These are phyloP conservation scores for Trichothecium roseum DNA, from an alignment of 2,329 filamentous ascomycete genomes.

Conservation along the genomic window DNA sequence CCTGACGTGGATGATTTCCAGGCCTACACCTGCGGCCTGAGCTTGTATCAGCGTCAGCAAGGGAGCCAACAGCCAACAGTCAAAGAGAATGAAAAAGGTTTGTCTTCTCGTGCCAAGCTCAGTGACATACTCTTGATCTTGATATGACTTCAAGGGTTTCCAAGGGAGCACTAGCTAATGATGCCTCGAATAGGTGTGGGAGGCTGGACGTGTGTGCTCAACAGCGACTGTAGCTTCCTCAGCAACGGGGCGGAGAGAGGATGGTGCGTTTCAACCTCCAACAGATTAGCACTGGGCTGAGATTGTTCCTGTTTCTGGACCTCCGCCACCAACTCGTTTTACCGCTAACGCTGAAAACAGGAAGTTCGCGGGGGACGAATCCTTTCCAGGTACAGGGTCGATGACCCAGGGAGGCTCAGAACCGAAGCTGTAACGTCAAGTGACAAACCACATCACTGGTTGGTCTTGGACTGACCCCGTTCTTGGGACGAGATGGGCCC, in stretches of 20 bases:
- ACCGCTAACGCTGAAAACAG: conserved; percentile 9
- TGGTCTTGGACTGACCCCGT: too few relatives aligned
- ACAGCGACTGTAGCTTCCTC: conserved; percentile 81
- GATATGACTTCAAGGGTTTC: neutral
- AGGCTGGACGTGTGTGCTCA: conserved; percentile 69
- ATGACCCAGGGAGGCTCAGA: conserved; percentile 18
- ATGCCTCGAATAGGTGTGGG: conserved; percentile 40
- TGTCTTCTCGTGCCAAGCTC: neutral
- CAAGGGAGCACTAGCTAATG: conserved; percentile 6
- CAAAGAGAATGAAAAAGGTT: neutral
- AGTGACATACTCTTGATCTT: neutral
- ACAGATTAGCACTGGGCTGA: too few relatives aligned
- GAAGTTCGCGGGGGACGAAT: conserved; percentile 46
- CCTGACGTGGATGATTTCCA: conserved; percentile 68
- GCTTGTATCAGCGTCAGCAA: conserved; percentile 39
- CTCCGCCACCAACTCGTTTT: neutral
- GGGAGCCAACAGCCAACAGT: conserved; percentile 1
- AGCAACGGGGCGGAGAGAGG: conserved; percentile 73
- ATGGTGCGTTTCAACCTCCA: conserved; percentile 48
- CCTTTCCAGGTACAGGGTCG: conserved; percentile 32
- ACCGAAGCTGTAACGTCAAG: conserved; percentile 17
- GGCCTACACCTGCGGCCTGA: conserved; percentile 76
- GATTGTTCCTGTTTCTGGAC: neutral
- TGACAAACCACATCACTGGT: too few relatives aligned
- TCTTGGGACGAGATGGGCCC: too few relatives aligned